Evolutionary conservation across 345 rosid genomes (phyloP), one percentile per base, ranked within the genome.

Genomic region (Eucalyptus decipiens): DNA sequence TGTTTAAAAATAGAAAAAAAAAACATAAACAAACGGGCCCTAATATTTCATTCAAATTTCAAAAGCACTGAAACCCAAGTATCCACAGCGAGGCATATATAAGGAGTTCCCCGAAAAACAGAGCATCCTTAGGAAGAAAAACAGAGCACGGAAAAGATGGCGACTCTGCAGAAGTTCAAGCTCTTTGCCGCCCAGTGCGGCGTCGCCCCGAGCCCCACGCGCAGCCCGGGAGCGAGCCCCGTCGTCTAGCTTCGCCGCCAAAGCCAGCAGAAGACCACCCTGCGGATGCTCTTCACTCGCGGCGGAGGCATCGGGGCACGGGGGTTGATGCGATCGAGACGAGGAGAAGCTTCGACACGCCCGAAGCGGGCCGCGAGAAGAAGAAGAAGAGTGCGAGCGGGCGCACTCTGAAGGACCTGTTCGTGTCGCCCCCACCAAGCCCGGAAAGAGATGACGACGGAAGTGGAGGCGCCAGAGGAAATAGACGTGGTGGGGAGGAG

Each of bases 141-240:
- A 49, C 86, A 90, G 76, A 69, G 50, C 60, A 16, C 88, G 62
- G 72, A 60, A 60, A 86, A 45, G n/a, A 96, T 97, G 99, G 97
- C 98, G 40, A 87, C 99, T n/a, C 58, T 97, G 91, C 97, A 96
- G 90, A 96, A 94, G 88, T 96, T 96, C 94, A 96, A 94, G 97
- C 92, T 96, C 42, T 91, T 96, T 13, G 94, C 99, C 34, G 95
- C 97, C 15, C 98, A 96, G 92, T 97, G 99, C 30, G 98, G 98
- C 58, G 97, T 96, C 30, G 91, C 93, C 9, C 94, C 91, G 89
- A 96, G 97, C 90, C 97, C 98, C 1, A 96, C 97, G 11, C 91
- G 95, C 85, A 95, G 97, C 90, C 98, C 97, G 3, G 91, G 96
- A 80, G 94, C 97, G 52, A 96, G 99, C 89, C 97, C 99, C 0